Evolutionary conservation across 2,329 filamentous ascomycete species (phyloP).

Genomic region (Talaromyces sp.): DNA sequence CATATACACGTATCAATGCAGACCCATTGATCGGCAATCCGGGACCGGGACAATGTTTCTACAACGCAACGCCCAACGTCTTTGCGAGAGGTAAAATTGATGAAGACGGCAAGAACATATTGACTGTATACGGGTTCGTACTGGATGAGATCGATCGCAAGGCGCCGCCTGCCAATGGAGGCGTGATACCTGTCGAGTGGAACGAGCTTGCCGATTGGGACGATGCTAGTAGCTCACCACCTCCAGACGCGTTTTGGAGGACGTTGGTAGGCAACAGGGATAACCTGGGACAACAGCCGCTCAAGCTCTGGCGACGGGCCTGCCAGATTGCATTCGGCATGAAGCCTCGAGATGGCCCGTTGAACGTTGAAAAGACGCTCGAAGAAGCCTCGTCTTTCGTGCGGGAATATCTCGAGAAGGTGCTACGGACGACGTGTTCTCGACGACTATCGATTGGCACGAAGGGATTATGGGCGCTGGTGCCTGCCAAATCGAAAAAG

Average conservation of each 20-base stretch:
- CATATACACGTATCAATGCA: conserved; percentile 21
- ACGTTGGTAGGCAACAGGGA: conserved; percentile 14
- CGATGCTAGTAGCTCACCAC: background rate
- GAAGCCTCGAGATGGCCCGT: conserved; percentile 10
- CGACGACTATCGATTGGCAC: background rate
- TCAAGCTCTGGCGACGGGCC: conserved; percentile 11
- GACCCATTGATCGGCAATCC: conserved; percentile 23
- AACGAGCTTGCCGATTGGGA: conserved; percentile 14
- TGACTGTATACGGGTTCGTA: conserved; percentile 9
- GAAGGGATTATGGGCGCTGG: background rate
- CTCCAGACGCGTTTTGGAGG: conserved; percentile 6
- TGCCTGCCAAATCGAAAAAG: conserved; percentile 3
- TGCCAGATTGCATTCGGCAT: conserved; percentile 8
- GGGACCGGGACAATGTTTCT: conserved; percentile 9
- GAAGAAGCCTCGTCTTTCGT: conserved; percentile 10
- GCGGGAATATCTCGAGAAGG: conserved; percentile 9
- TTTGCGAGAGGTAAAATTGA: conserved; percentile 16
- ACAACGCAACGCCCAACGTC: conserved; percentile 19
- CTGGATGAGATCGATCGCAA: conserved; percentile 7
- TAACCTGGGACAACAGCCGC: conserved; percentile 4
- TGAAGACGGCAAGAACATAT: conserved; percentile 21
- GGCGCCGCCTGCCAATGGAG: background rate
- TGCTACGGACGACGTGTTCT: conserved; percentile 8
- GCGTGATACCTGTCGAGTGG: conserved; percentile 25
- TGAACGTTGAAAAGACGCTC: conserved; percentile 4